phyloP scores from a whole-genome alignment of 2,329 filamentous ascomycete species.

The Aureobasidium sp. region DNA sequence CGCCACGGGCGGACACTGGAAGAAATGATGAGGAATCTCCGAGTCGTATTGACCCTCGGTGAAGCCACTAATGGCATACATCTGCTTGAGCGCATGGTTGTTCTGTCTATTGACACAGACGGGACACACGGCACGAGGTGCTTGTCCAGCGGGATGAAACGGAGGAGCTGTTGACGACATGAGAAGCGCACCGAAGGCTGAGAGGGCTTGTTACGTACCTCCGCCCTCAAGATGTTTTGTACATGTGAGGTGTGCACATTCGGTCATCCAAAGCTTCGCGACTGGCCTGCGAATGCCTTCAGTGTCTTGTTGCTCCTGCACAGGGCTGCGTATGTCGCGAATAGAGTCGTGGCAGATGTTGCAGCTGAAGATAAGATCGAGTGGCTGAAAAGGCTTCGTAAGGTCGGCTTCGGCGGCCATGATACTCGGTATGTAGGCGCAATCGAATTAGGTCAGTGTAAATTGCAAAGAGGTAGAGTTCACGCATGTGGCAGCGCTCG shows the following conservation, averaged over 20 bases:
- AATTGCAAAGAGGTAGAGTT: neutral
- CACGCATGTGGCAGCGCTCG: neutral
- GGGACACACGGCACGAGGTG: constrained; percentile 40
- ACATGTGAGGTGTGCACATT: constrained; percentile 45
- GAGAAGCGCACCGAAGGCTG: neutral
- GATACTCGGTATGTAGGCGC: neutral
- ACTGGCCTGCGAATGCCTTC: constrained; percentile 26
- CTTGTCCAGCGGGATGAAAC: constrained; percentile 37
- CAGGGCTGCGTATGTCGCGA: constrained; percentile 38
- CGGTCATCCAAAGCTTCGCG: constrained; percentile 41
- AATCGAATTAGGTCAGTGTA: neutral
- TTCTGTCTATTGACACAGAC: constrained; percentile 33
- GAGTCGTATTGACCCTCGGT: constrained; percentile 36
- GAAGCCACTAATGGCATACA: constrained; percentile 42
- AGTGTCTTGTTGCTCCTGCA: constrained; percentile 32
- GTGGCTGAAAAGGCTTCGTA: constrained; percentile 17
- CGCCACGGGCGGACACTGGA: constrained; percentile 39
- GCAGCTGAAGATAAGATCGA: constrained; percentile 45
- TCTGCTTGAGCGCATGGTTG: constrained; percentile 30
- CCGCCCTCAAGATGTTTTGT: constrained; percentile 42
- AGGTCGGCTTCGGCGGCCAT: neutral
- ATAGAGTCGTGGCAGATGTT: constrained; percentile 40
- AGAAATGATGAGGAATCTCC: constrained; percentile 37
- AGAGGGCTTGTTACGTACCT: constrained; percentile 30
- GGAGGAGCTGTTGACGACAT: constrained; percentile 32